Base-by-base conservation (phyloP, 1,284 basidiomycete genomes). In the Sparassis latifolia region DNA sequence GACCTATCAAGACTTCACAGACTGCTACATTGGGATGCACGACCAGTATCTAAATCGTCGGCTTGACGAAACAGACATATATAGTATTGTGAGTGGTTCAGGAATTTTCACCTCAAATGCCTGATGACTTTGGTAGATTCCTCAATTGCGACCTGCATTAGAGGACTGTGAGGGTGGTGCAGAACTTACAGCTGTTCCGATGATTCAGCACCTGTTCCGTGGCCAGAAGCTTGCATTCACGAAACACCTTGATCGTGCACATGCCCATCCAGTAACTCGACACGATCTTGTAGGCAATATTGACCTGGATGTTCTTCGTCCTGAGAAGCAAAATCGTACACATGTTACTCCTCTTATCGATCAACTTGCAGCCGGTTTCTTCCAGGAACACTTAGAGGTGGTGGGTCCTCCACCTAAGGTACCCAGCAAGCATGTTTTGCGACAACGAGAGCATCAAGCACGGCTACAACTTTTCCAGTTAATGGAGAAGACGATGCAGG, bases 271-370 rank as follows among this genome's bases (percentile, higher is more conserved):
- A 20, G 20, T 33, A 12, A 43, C 28, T 7, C 20, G 9, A 7
- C 32, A 35, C 29, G 5, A 7, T 20, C 41, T 27, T 9, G 4
- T 64, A 0, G 70, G 72, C 0, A 78, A 80, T 53, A 64, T 70
- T 3, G 84, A 87, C 55, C 57, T 77, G 1, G 74, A 70, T 1
- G 76, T 84, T 3, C 66, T 85, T 9, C 75, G 70, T 20, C 63
- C 71, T 0, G 75, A 80, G 54, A 79, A 76, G 45, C 79, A 80
- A 58, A 75, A 66, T 20, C 66, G 67, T 2, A 86, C 82, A 0
- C 76, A 77, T 47, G 81, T 86, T 2, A 86, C 84, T 0, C 78
- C 78, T 0, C 68, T 72, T 9, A 78, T 87, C 44, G 73, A 71
- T 10, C 56, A 64, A 10, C 64, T 88, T 9, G 75, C 82, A 0